Evolutionary conservation across 345 rosid genomes (phyloP).

Genomic region (Geranium brycei): DNA sequence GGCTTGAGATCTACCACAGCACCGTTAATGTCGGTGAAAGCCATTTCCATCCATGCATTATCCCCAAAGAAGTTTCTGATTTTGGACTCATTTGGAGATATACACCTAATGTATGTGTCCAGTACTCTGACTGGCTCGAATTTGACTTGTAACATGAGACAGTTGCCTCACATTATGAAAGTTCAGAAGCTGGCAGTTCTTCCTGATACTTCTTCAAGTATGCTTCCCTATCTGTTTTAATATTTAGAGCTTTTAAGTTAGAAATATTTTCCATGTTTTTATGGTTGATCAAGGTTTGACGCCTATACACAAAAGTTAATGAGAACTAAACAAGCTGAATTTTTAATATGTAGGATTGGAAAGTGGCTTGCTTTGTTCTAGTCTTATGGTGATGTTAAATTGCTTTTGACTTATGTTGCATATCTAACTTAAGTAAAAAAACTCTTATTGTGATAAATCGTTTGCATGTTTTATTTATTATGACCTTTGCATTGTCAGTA

Average conservation of each 20-base stretch:
- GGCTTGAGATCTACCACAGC: slow-evolving; percentile 17
- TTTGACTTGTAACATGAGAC: slow-evolving; percentile 31
- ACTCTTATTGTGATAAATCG: background rate
- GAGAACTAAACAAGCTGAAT: background rate
- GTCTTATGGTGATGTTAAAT: background rate
- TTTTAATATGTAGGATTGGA: too few relatives aligned
- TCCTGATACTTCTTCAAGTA: slow-evolving; percentile 56
- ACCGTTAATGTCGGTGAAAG: slow-evolving; percentile 24
- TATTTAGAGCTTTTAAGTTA: slow-evolving; percentile 6
- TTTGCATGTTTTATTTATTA: too few relatives aligned
- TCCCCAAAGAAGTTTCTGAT: slow-evolving; percentile 42
- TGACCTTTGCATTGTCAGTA: background rate
- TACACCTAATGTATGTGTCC: slow-evolving; percentile 40
- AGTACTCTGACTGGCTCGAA: slow-evolving; percentile 23
- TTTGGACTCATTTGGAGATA: slow-evolving; percentile 49
- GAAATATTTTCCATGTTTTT: slow-evolving; percentile 3
- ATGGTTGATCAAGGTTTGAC: background rate
- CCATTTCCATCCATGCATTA: slow-evolving; percentile 43
- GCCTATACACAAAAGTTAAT: background rate
- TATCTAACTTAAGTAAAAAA: too few relatives aligned
- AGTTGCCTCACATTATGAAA: slow-evolving; percentile 42
- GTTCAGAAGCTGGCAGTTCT: slow-evolving; percentile 57
- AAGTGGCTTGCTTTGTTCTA: background rate
- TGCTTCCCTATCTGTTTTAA: slow-evolving; percentile 14
- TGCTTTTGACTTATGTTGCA: background rate